Evolutionary conservation across 345 rosid genomes (phyloP), one percentile per base, ranked within the genome.

Genomic region (Brassica carinata): DNA sequence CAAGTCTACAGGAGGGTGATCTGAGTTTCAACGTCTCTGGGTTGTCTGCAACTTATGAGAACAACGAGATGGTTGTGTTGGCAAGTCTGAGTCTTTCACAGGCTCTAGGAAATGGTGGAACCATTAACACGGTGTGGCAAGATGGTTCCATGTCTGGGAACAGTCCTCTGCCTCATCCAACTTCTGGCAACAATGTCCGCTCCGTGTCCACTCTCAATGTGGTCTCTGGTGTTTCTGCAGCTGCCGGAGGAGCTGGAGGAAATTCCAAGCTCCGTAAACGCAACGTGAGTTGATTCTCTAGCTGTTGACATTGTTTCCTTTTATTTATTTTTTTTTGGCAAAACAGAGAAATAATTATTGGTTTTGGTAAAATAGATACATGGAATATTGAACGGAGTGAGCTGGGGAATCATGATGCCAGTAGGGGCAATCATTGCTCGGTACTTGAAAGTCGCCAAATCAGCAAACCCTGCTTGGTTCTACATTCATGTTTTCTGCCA

Each of bases 401-500:
- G 98, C 71, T 96, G 99, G 98, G 98, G 98, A 6, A 83, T 90
- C 19, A 59, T 96, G 90, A 79, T 96, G 92, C 98, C 99, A 0
- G 2, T 85, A 2, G 98, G 97, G 4, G 95, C 86, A 51, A 75
- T 90, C 57, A 82, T 83, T 59, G 98, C 98, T 67, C 88, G 99
- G 70, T 92, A 94, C 84, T 77, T 93, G 88, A 89, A 85, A 88
- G 92, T 86, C 6, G 89, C 91, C 78, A 86, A 86, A 80, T 87
- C 97, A 18, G 90, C 97, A 6, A 87, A 85, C 64, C 89, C 99
- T 2, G 88, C 90, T 13, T 96, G 99, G 98, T 91, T 96, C 82
- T 92, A 96, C 84, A 79, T 96, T 9, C 98, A 96, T n/a, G 86
- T 85, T 13, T 58, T 77, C 27, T 96, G 96, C 84, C 99, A 96